Evolutionary conservation across 2,329 filamentous ascomycete species (phyloP).

Genomic region (Hymenoscyphus occultus): DNA sequence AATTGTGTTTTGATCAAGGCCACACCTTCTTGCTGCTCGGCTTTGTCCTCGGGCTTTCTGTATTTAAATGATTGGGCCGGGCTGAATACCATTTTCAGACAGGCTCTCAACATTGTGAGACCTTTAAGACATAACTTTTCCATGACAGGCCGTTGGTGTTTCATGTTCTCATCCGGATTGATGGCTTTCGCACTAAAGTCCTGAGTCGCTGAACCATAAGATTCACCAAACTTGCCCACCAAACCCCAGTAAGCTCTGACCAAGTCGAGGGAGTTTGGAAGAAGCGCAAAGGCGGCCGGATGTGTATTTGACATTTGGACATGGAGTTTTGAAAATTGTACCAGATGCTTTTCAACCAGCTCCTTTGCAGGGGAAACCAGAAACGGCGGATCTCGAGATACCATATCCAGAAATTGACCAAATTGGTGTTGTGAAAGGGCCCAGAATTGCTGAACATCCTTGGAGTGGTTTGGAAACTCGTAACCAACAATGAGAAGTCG

Average conservation of each 20-base stretch:
- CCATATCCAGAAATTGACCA: slow-evolving; percentile 66
- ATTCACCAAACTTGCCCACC: slow-evolving; percentile 71
- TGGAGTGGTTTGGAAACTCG: slow-evolving; percentile 76
- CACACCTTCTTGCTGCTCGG: slow-evolving; percentile 70
- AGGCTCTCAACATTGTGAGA: slow-evolving; percentile 76
- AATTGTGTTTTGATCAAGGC: slow-evolving; percentile 69
- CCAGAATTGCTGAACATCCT: slow-evolving; percentile 79
- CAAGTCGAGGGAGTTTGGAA: slow-evolving; percentile 76
- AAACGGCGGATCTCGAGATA: slow-evolving; percentile 54
- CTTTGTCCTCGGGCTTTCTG: slow-evolving; percentile 68
- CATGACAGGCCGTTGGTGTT: slow-evolving; percentile 58
- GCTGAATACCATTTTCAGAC: slow-evolving; percentile 80
- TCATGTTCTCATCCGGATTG: slow-evolving; percentile 46
- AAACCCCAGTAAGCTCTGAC: slow-evolving; percentile 83
- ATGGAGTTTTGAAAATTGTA: slow-evolving; percentile 91
- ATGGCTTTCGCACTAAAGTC: slow-evolving; percentile 43
- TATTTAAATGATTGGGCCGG: slow-evolving; percentile 82
- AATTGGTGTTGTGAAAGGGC: slow-evolving; percentile 72
- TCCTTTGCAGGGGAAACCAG: slow-evolving; percentile 52
- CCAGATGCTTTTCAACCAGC: slow-evolving; percentile 76
- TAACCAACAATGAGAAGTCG: slow-evolving; percentile 79
- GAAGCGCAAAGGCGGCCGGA: slow-evolving; percentile 75
- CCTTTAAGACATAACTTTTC: slow-evolving; percentile 83
- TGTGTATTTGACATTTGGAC: slow-evolving; percentile 78
- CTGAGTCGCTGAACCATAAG: slow-evolving; percentile 53